These are phyloP conservation scores for Peronospora belbahrii DNA, from an alignment of 352 stramenopile genomes.

Conservation along the genomic window DNA sequence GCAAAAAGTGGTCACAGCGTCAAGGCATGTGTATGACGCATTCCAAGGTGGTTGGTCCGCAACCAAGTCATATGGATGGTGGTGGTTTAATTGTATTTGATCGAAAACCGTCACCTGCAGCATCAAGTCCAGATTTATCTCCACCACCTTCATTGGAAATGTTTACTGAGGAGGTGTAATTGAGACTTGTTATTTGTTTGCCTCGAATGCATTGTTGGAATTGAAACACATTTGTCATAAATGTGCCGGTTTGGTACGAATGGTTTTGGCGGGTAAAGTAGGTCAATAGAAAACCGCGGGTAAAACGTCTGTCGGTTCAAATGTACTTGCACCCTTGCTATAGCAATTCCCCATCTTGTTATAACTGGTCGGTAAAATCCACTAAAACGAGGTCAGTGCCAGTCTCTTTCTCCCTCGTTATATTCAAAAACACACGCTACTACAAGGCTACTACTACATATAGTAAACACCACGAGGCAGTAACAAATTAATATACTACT, in stretches of 20 bases:
- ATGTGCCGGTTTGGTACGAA: slow-evolving; percentile 3
- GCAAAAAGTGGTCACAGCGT: slow-evolving; percentile 80
- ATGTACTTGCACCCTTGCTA: neutral
- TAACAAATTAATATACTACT: neutral
- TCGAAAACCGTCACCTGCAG: neutral
- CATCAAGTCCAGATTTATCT: slow-evolving; percentile 6
- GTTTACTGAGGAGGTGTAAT: neutral
- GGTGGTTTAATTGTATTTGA: neutral
- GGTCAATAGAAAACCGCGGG: slow-evolving; percentile 17
- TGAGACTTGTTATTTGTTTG: neutral
- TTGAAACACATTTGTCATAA: neutral
- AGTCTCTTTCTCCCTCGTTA: slow-evolving; percentile 8
- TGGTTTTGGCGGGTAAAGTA: slow-evolving; percentile 11
- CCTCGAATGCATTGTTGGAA: neutral
- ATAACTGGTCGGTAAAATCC: too few relatives aligned
- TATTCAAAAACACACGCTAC: slow-evolving; percentile 24
- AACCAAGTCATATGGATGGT: too few relatives aligned
- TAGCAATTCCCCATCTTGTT: too few relatives aligned
- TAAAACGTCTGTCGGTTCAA: slow-evolving; percentile 11
- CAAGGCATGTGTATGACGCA: slow-evolving; percentile 83
- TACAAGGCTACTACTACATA: too few relatives aligned
- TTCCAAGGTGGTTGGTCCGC: slow-evolving; percentile 34
- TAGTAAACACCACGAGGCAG: neutral
- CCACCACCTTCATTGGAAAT: slow-evolving; percentile 9
- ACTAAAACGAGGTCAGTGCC: slow-evolving; percentile 5